These are phyloP conservation scores for Halenospora varia DNA, from an alignment of 495 filamentous ascomycete genomes.

Conservation along the genomic window DNA sequence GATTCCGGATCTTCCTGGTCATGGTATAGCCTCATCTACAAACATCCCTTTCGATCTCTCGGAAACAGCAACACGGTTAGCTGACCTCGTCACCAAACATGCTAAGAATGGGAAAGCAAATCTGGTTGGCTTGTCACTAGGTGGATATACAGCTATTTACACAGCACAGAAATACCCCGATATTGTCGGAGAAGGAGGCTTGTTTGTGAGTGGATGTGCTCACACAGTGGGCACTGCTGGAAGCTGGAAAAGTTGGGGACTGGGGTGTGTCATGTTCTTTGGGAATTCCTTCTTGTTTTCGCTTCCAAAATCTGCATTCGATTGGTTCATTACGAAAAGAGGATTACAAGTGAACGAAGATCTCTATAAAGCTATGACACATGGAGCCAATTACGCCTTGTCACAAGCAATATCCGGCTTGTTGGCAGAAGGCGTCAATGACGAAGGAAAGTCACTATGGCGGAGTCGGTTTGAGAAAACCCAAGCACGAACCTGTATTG, in stretches of 20 bases:
- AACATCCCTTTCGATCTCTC: slow-evolving; percentile 23
- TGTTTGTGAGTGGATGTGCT: slow-evolving; percentile 5
- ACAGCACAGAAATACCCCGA: slow-evolving; percentile 15
- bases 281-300: neutral
- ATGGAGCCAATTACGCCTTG: neutral
- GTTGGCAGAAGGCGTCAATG: neutral
- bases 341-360: neutral
- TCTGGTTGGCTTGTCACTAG: slow-evolving; percentile 5
- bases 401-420: neutral
- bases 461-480: slow-evolving; percentile 14
- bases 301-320: neutral
- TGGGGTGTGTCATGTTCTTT: neutral
- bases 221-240: neutral
- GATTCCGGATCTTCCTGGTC: slow-evolving; percentile 29
- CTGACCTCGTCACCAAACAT: slow-evolving; percentile 27
- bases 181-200: neutral
- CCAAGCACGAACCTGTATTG: slow-evolving; percentile 23
- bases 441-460: slow-evolving; percentile 1
- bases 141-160: slow-evolving; percentile 12
- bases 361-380: neutral
- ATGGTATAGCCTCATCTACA: slow-evolving; percentile 23
- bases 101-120: slow-evolving; percentile 24
- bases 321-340: neutral
- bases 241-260: neutral
- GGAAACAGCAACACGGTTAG: slow-evolving; percentile 24